Evolutionary conservation across 352 stramenopile species (phyloP).

Genomic region (Aphanomyces astaci): DNA sequence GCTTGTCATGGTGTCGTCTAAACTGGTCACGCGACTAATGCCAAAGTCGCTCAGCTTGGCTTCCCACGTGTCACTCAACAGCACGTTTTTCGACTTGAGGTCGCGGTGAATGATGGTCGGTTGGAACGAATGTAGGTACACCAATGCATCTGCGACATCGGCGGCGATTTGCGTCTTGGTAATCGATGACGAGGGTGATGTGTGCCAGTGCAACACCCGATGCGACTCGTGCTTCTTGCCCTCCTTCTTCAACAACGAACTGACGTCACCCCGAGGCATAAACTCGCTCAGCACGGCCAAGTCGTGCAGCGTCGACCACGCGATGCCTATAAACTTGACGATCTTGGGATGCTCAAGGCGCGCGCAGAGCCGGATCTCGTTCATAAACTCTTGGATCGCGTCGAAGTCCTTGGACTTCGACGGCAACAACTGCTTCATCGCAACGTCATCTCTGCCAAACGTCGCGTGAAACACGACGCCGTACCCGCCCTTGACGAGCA

Average conservation of each 20-base stretch:
- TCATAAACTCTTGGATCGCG: slow-evolving; percentile 24
- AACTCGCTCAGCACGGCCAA: slow-evolving; percentile 58
- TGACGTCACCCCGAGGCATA: slow-evolving; percentile 48
- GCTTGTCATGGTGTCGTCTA: slow-evolving; percentile 21
- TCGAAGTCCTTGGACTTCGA: slow-evolving; percentile 27
- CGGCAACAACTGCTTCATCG: slow-evolving; percentile 34
- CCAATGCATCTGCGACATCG: slow-evolving; percentile 13
- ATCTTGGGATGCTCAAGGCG: slow-evolving; percentile 54
- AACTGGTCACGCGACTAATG: slow-evolving; percentile 20
- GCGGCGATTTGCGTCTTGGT: slow-evolving; percentile 17
- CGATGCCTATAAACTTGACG: slow-evolving; percentile 51
- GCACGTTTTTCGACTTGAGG: slow-evolving; percentile 22
- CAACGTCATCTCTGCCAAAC: slow-evolving; percentile 31
- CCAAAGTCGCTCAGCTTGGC: slow-evolving; percentile 22
- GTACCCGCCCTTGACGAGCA: slow-evolving; percentile 35
- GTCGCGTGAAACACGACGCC: slow-evolving; percentile 30
- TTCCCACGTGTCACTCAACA: slow-evolving; percentile 20
- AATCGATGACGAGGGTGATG: background rate
- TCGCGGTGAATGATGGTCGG: slow-evolving; percentile 23
- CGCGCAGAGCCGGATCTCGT: slow-evolving; percentile 42
- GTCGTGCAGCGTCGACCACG: slow-evolving; percentile 45
- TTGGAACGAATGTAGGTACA: slow-evolving; percentile 21
- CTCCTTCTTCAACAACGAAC: slow-evolving; percentile 38
- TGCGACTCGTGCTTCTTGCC: slow-evolving; percentile 2
- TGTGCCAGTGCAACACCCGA: slow-evolving; percentile 14